A percentile compares a stretch with the other conserved stretches of the same genome.
Evolutionary conservation across 225 moss, liverwort and hornwort species (phyloP).

Genomic region (Physcomitrellopsis africana): DNA sequence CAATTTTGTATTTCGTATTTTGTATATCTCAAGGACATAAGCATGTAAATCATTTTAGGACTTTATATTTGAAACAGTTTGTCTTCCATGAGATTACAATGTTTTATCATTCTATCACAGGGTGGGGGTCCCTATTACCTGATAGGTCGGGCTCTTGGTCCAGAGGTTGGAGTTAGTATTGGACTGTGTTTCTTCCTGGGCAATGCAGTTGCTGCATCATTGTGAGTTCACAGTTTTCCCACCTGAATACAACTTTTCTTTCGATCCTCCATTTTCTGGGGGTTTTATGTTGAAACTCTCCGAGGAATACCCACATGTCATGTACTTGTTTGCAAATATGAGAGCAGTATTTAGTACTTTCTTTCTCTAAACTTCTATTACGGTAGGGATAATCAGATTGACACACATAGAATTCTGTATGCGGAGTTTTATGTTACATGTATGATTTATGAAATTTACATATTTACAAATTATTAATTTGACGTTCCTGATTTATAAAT

Average conservation of each 20-base stretch:
- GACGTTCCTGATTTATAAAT: slow-evolving; percentile 3
- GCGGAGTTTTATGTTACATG: neutral
- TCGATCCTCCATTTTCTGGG: neutral
- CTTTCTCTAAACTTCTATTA: neutral
- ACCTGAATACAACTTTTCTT: neutral
- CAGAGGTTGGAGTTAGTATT: slow-evolving; percentile 94
- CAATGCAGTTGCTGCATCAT: slow-evolving; percentile 84
- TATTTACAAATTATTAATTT: neutral
- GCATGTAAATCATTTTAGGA: neutral
- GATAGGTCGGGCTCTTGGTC: slow-evolving; percentile 91
- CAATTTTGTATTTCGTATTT: too few species aligned
- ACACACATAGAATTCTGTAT: neutral
- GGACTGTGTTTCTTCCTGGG: slow-evolving; percentile 93
- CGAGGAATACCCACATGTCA: neutral
- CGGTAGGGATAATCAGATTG: neutral
- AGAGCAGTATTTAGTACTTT: neutral
- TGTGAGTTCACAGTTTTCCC: slow-evolving; percentile 53
- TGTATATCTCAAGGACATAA: neutral
- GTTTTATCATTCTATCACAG: slow-evolving; percentile 38
- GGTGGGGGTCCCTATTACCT: slow-evolving; percentile 94
- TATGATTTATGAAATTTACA: neutral
- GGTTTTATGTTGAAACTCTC: too few species aligned
- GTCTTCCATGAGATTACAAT: neutral
- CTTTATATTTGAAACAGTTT: neutral
- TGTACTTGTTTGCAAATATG: neutral